Evolutionary conservation across 1,284 basidiomycete genomes (phyloP), one percentile per base, ranked within the genome.

Genomic region (Cerioporus squamosus): DNA sequence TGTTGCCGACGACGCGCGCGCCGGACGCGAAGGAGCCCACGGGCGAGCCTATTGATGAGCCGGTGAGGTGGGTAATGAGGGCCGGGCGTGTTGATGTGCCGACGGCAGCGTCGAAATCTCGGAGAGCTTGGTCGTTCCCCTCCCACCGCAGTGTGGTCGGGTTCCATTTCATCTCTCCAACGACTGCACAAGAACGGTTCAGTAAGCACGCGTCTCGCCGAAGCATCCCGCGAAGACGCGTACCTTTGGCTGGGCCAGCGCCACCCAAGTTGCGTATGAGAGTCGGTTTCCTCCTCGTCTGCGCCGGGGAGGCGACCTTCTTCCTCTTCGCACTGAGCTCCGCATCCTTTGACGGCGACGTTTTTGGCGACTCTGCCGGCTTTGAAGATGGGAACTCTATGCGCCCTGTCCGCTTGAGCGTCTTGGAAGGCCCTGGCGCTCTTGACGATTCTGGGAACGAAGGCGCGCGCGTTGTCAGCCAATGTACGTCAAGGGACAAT

Each of bases 91-190:
- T 87, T 17, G 95, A 95, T 9, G 88, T 89, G 50, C 88, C 85
- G 44, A 92, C 82, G 5, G 85, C 88, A 29, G 86, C 83, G 66
- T 98, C 96, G 73, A 98, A 98, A 59, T 95, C 95, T 58, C 91
- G 86, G 42, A 98, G 81, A 12, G 87, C 86, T 55, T 89, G 86
- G 66, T 98, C 96, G 74, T 98, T 98, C 57, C 97, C 97, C 79
- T 98, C 96, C 96, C 96, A 98, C 22, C 93, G 89, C 23, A 94
- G 82, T 8, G 87, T 87, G 36, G 78, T 79, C 22, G 95, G 94
- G 74, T 98, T 98, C 93, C 95, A 98, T 66, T 88, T 93, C 97
- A 98, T 98, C 58, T 97, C 94, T 22, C 94, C 94, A 57, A 96
- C 86, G 44, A 93, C 94, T 94, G 23, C 22, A 40, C 40, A 7